A percentile compares a stretch with the other conserved stretches of the same genome.
Conservation (phyloP, 352 stramenopile species). For the Phytophthora uliginosa region DNA sequence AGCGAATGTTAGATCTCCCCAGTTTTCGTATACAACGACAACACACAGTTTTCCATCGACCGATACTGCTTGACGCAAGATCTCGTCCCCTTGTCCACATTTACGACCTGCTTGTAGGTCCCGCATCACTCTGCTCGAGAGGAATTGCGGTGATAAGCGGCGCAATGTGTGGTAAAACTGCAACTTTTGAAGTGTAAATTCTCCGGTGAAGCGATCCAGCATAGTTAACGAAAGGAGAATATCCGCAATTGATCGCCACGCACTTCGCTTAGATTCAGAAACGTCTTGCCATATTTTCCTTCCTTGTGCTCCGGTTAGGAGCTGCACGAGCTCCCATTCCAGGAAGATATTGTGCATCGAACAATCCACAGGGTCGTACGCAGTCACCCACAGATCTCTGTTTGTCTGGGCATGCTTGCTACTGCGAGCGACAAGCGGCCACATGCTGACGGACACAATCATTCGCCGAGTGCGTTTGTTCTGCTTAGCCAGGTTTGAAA, state of each 20-base stretch:
- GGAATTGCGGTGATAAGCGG: constrained; percentile 56
- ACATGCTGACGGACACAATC: constrained; percentile 63
- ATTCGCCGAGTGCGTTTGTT: constrained; percentile 36
- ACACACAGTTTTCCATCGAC: constrained; percentile 64
- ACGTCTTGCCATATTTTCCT: constrained; percentile 25
- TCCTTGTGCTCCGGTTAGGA: constrained; percentile 47
- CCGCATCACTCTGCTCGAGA: constrained; percentile 69
- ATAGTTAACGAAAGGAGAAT: constrained; percentile 63
- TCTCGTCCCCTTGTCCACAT: constrained; percentile 74
- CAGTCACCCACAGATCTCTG: constrained; percentile 54
- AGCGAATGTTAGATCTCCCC: constrained; percentile 69
- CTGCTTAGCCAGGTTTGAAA: constrained; percentile 37
- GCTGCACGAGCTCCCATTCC: constrained; percentile 72
- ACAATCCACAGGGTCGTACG: constrained; percentile 59
- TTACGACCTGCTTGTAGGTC: constrained; percentile 69
- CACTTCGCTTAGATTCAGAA: constrained; percentile 20
- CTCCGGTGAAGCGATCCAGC: constrained; percentile 78
- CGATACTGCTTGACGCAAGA: constrained; percentile 62
- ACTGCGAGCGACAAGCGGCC: constrained; percentile 16
- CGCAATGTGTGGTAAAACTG: constrained; percentile 77
- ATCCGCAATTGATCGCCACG: constrained; percentile 45
- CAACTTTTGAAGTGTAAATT: constrained; percentile 75
- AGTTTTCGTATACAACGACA: constrained; percentile 81
- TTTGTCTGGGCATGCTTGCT: neutral
- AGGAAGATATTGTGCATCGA: constrained; percentile 66